Evolutionary conservation across 139 green algal species (phyloP).

Genomic region (Chlamydomonas sp.): DNA sequence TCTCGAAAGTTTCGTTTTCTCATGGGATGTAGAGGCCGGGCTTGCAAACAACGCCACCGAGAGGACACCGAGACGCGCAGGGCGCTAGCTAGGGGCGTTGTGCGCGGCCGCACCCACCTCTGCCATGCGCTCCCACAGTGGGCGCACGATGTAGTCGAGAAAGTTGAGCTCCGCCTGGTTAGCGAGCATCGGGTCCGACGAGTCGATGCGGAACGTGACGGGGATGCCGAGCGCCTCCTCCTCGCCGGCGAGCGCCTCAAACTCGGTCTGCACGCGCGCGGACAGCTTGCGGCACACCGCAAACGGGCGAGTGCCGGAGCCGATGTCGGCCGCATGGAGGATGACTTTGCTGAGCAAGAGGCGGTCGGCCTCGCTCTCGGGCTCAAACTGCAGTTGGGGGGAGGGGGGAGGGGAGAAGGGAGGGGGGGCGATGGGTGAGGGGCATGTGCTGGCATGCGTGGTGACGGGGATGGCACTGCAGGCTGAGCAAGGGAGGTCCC

Average conservation of each 20-base stretch:
- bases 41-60: not conserved
- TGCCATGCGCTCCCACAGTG: conserved; percentile 50
- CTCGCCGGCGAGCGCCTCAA: conserved; percentile 34
- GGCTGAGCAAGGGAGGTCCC: conserved; percentile 1
- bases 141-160: conserved; percentile 53
- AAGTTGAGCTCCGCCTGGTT: conserved; percentile 52
- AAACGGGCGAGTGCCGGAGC: conserved; percentile 47
- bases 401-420: not conserved
- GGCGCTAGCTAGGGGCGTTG: too few species aligned
- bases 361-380: conserved; percentile 40
- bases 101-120: conserved; percentile 37
- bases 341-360: conserved; percentile 42
- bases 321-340: conserved; percentile 54
- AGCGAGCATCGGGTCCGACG: conserved; percentile 19
- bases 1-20: not conserved
- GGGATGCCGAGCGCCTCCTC: conserved; percentile 39
- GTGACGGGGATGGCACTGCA: too few species aligned
- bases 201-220: conserved; percentile 43
- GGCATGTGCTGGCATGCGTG: not conserved
- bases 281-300: conserved; percentile 29
- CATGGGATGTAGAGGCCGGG: not conserved
- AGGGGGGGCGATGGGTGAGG: not conserved
- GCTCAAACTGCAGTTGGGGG: conserved; percentile 24
- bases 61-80: too few species aligned
- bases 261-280: conserved; percentile 46